Evolutionary conservation across 768 basidiomycete genomes (phyloP).

Genomic region (Phanerochaete carnosa): DNA sequence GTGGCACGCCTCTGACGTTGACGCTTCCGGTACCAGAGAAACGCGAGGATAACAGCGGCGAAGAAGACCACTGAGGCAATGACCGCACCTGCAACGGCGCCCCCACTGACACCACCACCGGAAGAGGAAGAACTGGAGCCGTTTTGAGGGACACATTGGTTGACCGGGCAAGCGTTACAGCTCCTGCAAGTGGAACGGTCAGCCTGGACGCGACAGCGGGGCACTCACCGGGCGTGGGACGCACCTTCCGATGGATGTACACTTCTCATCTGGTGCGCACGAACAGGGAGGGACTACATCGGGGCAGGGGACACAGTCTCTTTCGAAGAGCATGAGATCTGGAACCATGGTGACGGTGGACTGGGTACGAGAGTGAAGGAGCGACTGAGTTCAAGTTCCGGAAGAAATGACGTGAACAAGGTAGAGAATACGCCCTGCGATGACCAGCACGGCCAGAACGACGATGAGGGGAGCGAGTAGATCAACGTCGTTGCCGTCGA

Average conservation of each 20-base stretch:
- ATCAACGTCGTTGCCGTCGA: constrained; percentile 14
- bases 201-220: neutral
- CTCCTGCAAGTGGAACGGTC: constrained; percentile 37
- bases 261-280: constrained; percentile 53
- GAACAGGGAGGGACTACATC: constrained; percentile 45
- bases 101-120: constrained; percentile 50
- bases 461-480: constrained; percentile 12
- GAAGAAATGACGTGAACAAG: neutral
- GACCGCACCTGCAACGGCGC: constrained; percentile 73
- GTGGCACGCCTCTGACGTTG: constrained; percentile 33
- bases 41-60: constrained; percentile 44
- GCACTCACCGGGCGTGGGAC: constrained; percentile 18
- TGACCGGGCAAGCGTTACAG: constrained; percentile 52
- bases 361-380: constrained; percentile 17
- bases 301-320: constrained; percentile 48
- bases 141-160: constrained; percentile 44
- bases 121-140: constrained; percentile 15
- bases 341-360: constrained; percentile 21
- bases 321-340: constrained; percentile 16
- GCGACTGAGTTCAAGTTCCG: constrained; percentile 19
- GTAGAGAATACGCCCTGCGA: constrained; percentile 21
- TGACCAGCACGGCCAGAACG: constrained; percentile 30
- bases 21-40: constrained; percentile 65
- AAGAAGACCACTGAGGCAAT: constrained; percentile 63
- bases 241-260: constrained; percentile 59